A percentile compares a stretch with the other conserved stretches of the same genome.
These are phyloP conservation scores for Boletus semigastroideus DNA, from an alignment of 1,284 basidiomycete genomes.

Conservation along the genomic window DNA sequence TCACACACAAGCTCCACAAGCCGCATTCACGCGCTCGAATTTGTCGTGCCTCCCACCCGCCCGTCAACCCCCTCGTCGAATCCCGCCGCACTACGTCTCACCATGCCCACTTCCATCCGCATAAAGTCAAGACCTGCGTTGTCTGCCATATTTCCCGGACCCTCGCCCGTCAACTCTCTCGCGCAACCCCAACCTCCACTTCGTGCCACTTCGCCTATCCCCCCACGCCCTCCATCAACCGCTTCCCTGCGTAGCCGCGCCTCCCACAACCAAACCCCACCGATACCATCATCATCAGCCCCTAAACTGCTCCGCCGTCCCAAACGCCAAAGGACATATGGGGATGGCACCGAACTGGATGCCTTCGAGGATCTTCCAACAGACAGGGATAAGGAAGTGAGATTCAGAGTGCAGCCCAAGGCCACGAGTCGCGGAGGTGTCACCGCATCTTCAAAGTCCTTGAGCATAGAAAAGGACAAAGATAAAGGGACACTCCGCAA, in stretches of 20 bases:
- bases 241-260: constrained; percentile 36
- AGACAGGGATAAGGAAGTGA: constrained; percentile 77
- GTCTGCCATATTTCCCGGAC: constrained; percentile 63
- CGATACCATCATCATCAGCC: constrained; percentile 42
- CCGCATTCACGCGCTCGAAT: constrained; percentile 57
- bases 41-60: constrained; percentile 69
- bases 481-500: constrained; percentile 57
- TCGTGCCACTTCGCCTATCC: constrained; percentile 57
- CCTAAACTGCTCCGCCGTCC: constrained; percentile 73
- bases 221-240: constrained; percentile 54
- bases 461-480: constrained; percentile 33
- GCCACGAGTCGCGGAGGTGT: constrained; percentile 60
- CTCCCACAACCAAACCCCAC: constrained; percentile 33
- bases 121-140: constrained; percentile 72
- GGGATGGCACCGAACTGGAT: constrained; percentile 93
- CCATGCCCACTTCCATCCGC: constrained; percentile 80
- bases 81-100: constrained; percentile 70
- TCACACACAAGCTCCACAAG: constrained; percentile 61
- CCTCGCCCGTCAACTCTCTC: constrained; percentile 36
- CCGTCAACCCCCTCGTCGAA: constrained; percentile 77
- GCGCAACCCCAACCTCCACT: constrained; percentile 25
- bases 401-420: constrained; percentile 69
- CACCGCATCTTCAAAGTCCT: constrained; percentile 44
- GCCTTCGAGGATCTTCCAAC: constrained; percentile 87
- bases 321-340: constrained; percentile 72